These are phyloP conservation scores for Cinnamomum micranthum DNA, from an alignment of 164 flowering plant genomes.

Conservation along the genomic window DNA sequence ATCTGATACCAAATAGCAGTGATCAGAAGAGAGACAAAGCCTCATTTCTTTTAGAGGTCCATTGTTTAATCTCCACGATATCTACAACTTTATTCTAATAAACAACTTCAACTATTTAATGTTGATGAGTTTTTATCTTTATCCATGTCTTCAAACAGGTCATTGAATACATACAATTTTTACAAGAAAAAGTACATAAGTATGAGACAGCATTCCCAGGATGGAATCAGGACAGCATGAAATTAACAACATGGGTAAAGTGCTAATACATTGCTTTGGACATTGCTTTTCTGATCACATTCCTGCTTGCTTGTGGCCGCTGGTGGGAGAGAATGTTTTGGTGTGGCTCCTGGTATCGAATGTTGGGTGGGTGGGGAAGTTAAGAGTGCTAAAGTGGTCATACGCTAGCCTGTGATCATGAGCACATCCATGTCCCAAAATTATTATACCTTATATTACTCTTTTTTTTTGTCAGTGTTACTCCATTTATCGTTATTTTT, in stretches of 20 bases:
- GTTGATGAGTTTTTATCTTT: background rate
- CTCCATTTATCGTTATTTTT: too few species aligned
- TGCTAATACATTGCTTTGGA: background rate
- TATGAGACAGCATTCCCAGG: constrained; percentile 59
- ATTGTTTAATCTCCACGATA: background rate
- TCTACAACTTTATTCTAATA: background rate
- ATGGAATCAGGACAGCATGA: constrained; percentile 48
- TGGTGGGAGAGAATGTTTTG: background rate
- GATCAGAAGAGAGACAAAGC: constrained; percentile 97
- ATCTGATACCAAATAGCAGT: constrained; percentile 61
- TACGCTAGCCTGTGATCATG: background rate
- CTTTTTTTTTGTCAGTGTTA: too few species aligned
- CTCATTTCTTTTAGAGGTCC: constrained; percentile 82
- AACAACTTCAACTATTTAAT: background rate
- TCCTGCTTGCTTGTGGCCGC: background rate
- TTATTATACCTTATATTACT: too few species aligned
- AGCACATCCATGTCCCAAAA: background rate
- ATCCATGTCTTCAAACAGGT: constrained; percentile 41
- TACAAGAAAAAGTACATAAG: constrained; percentile 54
- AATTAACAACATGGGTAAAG: constrained; percentile 52
- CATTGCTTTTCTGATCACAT: background rate
- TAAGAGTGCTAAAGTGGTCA: background rate
- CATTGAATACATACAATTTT: constrained; percentile 64
- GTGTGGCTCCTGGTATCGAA: background rate
- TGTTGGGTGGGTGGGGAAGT: background rate